A percentile compares a stretch with the other conserved stretches of the same genome.
Evolutionary conservation across 768 basidiomycete species (phyloP).

Genomic region (Hypholoma fasciculare): DNA sequence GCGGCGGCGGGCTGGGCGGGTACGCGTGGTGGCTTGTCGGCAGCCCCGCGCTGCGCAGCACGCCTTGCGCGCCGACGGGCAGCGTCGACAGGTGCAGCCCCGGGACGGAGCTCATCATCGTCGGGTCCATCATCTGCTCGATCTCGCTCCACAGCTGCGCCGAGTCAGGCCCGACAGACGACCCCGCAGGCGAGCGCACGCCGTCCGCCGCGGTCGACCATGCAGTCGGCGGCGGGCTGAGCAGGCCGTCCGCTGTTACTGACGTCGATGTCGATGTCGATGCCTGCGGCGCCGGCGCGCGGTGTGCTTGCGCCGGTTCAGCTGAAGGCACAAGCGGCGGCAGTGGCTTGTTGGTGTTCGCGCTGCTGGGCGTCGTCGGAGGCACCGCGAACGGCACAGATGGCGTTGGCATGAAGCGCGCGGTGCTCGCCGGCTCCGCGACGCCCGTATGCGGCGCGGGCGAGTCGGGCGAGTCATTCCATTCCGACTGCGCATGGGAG

Average conservation of each 20-base stretch:
- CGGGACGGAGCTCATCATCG: constrained; percentile 22
- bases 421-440: constrained; percentile 3
- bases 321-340: neutral
- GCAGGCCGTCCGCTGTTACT: constrained; percentile 4
- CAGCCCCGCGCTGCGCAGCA: constrained; percentile 22
- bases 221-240: constrained; percentile 11
- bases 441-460: constrained; percentile 8
- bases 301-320: neutral
- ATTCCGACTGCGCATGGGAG: neutral
- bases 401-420: constrained; percentile 11
- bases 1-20: constrained; percentile 6
- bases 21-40: constrained; percentile 1
- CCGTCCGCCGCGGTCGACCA: constrained; percentile 6
- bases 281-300: neutral
- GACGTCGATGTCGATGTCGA: constrained; percentile 5
- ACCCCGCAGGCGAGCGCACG: constrained; percentile 16
- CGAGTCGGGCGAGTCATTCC: constrained; percentile 11
- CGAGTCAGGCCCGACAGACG: constrained; percentile 22
- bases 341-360: constrained; percentile 12
- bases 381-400: neutral
- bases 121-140: constrained; percentile 27
- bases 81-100: constrained; percentile 23
- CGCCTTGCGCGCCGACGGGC: constrained; percentile 21
- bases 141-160: constrained; percentile 28
- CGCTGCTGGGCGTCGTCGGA: neutral